Evolutionary conservation across 805 yeast genomes (phyloP).

Genomic region (Saturnispora bothae): DNA sequence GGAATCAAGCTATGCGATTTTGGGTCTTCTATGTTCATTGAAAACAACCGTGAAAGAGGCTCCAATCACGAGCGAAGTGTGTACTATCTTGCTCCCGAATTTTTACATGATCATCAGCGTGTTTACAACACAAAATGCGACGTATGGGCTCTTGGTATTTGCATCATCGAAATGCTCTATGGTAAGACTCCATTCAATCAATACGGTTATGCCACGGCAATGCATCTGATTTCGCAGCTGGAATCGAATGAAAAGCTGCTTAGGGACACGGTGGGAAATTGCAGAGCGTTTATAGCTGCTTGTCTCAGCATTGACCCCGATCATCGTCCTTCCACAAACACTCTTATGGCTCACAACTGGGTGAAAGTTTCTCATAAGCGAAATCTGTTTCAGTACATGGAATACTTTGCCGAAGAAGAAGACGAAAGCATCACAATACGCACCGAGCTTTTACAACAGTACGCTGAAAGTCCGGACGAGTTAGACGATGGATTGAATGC

Average conservation of each 20-base stretch:
- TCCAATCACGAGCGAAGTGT: conserved; percentile 71
- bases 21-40: conserved; percentile 28
- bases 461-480: too few relatives aligned
- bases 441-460: too few relatives aligned
- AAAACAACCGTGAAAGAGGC: conserved; percentile 7
- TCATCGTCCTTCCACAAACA: neutral
- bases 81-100: conserved; percentile 99
- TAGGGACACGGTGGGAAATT: conserved; percentile 16
- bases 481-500: too few relatives aligned
- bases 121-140: conserved; percentile 84
- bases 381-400: too few relatives aligned
- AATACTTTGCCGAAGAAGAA: too few relatives aligned
- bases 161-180: conserved; percentile 75
- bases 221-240: conserved; percentile 75
- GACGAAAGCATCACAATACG: too few relatives aligned
- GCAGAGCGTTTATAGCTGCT: conserved; percentile 42
- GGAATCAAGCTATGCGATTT: conserved; percentile 64
- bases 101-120: conserved; percentile 37
- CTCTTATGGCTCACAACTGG: neutral
- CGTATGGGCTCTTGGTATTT: conserved; percentile 93
- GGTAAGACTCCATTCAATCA: conserved; percentile 84
- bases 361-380: too few relatives aligned
- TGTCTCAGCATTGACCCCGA: conserved; percentile 51
- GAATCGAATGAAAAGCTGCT: conserved; percentile 59
- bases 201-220: conserved; percentile 63